Base-by-base conservation (phyloP, 495 filamentous ascomycete species). In the Talaromyces wortmannii region DNA sequence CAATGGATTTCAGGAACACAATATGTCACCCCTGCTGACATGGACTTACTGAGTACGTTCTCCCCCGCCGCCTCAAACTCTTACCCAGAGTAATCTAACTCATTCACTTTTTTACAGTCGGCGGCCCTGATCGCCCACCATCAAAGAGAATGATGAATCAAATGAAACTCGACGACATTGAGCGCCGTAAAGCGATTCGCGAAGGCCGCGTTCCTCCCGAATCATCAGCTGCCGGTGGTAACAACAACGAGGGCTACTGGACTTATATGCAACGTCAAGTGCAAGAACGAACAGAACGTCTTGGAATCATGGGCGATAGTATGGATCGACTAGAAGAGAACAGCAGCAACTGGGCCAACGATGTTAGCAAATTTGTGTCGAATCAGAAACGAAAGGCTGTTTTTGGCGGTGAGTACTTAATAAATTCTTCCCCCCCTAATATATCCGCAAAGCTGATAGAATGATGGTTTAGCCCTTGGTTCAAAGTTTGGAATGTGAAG, bases 1-100 rank as follows among this genome's bases (percentile, higher is more conserved):
- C 90, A 96, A 67, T 98, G 94, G 94, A 90, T 98, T 42, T 85
- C 91, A 0, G 95, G 94, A 2, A 97, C 95, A 11, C 92, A 96
- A 68, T 89, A 95, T 57, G 77, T 98, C 33, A 88, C 88, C 15
- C 86, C 90, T 12, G 75, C 85, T n/a, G 95, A 98, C 65, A 83
- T 98, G 72, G 94, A 97, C 59, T 67, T 95, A 7, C 69, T 97
- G 36, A 94, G 75, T 78, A 68, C 48, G 71, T 69, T 17, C 45
- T 17, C 45, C 42, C 29, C 50, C 18, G 42, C 16, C 31, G 31
- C 48, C 45, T 44, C 12, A 43, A 29, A 18, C 55, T 36, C 7
- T 33, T 32, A 30, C 16, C 29, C 43, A 15, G 43, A 15, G n/a
- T 33, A 8, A 23, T 48, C 17, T 68, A 48, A 60, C 58, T 51